Evolutionary conservation across 106 monocot species (phyloP).

Genomic region (Platanthera guangdongensis): DNA sequence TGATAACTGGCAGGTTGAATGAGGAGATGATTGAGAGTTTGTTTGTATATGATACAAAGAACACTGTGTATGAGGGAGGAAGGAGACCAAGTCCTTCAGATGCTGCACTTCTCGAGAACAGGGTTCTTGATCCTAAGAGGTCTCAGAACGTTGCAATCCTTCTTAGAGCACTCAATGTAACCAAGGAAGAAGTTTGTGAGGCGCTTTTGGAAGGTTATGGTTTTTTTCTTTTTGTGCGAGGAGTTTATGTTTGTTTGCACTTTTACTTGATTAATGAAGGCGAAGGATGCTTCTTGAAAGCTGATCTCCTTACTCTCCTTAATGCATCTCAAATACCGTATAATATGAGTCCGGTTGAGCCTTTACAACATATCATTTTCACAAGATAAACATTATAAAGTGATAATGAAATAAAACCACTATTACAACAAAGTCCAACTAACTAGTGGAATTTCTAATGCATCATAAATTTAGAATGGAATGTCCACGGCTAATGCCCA

Average conservation of each 20-base stretch:
- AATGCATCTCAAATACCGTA: no score
- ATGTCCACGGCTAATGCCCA: no score
- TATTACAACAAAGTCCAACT: no score
- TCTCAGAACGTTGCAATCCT: constrained; percentile 89
- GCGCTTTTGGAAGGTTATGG: constrained; percentile 72
- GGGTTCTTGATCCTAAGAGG: constrained; percentile 80
- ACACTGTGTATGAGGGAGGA: constrained; percentile 15
- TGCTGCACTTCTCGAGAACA: constrained; percentile 31
- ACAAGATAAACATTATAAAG: no score
- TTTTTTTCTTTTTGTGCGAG: neutral
- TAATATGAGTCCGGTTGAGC: no score
- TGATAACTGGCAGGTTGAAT: constrained; percentile 45
- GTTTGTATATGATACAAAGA: constrained; percentile 46
- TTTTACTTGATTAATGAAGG: neutral
- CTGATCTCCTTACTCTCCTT: no score
- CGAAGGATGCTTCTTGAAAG: neutral
- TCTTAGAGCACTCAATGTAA: constrained; percentile 81
- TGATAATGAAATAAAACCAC: no score
- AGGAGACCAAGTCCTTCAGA: constrained; percentile 20
- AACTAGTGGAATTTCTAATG: no score
- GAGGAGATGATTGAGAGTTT: constrained; percentile 98
- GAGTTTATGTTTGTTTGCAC: neutral
- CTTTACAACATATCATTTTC: no score
- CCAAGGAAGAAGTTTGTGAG: constrained; percentile 94
- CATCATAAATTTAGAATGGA: no score